Base-by-base conservation (phyloP, 495 filamentous ascomycete species). In the Neurospora sp. region DNA sequence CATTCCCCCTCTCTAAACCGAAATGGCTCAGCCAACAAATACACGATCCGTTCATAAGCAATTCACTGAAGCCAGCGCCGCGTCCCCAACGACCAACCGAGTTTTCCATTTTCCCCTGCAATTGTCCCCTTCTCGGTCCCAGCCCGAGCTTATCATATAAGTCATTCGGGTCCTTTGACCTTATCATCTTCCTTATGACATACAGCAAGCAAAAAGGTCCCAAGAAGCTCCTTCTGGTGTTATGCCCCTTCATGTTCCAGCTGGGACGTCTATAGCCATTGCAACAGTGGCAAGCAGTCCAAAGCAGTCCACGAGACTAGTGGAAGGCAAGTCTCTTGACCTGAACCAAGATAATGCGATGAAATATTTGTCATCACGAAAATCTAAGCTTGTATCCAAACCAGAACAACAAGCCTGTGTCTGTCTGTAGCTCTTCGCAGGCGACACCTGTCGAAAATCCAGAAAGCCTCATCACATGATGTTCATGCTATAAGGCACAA, bases 401-500 rank as follows among this genome's bases (percentile, higher is more conserved):
- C 54, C 54, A 31, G 54, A 62, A 62, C 12, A 31, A 14, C 54
- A 62, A 62, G 54, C 54, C 4, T 8, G 6, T 62, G 23, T 16
- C 54, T 31, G 54, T 37, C 3, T 14, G 14, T 16, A 66, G 14
- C 14, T 18, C 27, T 66, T 37, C 23, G 11, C 11, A 62, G 12
- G 10, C 5, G 23, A 60, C 10, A 5, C 10, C n/a, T 49, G n/a
- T 20, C 10, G 11, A 8, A 31, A 16, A 11, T 6, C 12, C 54
- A 31, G 2, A 31, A 31, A 8, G 49, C 20, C 20, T 60, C 54
- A 12, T 62, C 27, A 66, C 54, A 31, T 31, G 54, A 66, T 66
- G 4, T 66, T 79, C 76, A 80, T 83, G 38, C 76, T 79, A 73
- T 86, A 87, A 8, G 85, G 85, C 71, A 87, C 85, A 70, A 87